phyloP scores from a whole-genome alignment of 2,329 filamentous ascomycete species.

The Pseudonectria buxi region DNA sequence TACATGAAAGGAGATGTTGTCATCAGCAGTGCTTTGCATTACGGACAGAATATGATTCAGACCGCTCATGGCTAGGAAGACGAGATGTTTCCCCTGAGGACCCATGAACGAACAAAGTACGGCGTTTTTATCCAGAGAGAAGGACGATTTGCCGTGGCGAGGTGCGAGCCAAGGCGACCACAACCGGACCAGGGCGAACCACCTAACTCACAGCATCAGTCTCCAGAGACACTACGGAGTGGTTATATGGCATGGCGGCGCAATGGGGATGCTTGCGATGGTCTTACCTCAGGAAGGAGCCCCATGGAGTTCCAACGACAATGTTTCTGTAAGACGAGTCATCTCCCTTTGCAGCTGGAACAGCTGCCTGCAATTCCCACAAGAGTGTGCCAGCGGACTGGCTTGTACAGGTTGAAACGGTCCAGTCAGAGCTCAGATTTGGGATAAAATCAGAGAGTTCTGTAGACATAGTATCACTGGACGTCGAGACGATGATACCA shows the following conservation, averaged over 20 bases:
- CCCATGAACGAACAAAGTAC: conserved; percentile 73
- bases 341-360: conserved; percentile 50
- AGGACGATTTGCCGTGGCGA: conserved; percentile 65
- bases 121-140: conserved; percentile 69
- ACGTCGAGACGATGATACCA: conserved; percentile 50
- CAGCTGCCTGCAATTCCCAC: conserved; percentile 57
- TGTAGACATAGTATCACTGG: conserved; percentile 24
- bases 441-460: conserved; percentile 50
- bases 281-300: conserved; percentile 45
- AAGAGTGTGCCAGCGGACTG: conserved; percentile 63
- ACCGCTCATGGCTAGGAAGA: conserved; percentile 72
- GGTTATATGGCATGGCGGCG: background rate
- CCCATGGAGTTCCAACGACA: conserved; percentile 57
- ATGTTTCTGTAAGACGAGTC: conserved; percentile 51
- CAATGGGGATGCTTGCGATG: background rate
- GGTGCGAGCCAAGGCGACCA: conserved; percentile 84
- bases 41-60: conserved; percentile 62
- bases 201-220: conserved; percentile 37
- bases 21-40: conserved; percentile 58
- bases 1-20: conserved; percentile 61
- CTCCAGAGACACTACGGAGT: conserved; percentile 1
- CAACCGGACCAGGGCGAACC: conserved; percentile 74
- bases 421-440: conserved; percentile 49
- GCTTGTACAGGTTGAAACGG: conserved; percentile 47
- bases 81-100: conserved; percentile 63